Percentiles rank a stretch among this genome's conserved stretches.
Conservation (phyloP, 2,329 filamentous ascomycete genomes). For the Talaromyces funiculosus region DNA sequence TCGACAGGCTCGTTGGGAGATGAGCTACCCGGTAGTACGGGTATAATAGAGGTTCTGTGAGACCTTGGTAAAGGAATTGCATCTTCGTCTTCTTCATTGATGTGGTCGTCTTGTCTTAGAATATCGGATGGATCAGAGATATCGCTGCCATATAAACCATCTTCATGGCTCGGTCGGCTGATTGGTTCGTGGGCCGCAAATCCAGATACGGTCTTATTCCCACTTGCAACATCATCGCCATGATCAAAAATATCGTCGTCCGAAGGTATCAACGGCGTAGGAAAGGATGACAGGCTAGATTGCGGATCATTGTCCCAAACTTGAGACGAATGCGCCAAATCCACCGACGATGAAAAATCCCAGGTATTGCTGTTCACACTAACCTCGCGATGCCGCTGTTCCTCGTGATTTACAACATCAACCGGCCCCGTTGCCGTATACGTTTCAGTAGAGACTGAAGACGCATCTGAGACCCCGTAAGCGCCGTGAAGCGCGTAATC, state of each 20-base stretch:
- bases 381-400: conserved; percentile 22
- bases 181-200: neutral
- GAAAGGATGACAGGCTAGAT: conserved; percentile 35
- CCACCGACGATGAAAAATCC: conserved; percentile 34
- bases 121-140: neutral
- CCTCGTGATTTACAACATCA: neutral
- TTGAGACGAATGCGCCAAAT: conserved; percentile 32
- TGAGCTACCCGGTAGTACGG: conserved; percentile 28
- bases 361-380: conserved; percentile 22
- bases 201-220: neutral
- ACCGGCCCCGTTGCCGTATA: conserved; percentile 25
- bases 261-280: conserved; percentile 19
- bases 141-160: neutral
- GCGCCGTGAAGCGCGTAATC: conserved; percentile 27
- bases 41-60: conserved; percentile 33
- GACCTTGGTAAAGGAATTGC: conserved; percentile 27
- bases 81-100: conserved; percentile 22
- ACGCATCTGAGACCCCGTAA: conserved; percentile 28
- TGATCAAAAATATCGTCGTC: conserved; percentile 9
- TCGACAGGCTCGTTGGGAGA: conserved; percentile 17
- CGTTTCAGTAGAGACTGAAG: conserved; percentile 24
- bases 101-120: conserved; percentile 1
- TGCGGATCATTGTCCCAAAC: conserved; percentile 35
- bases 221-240: neutral
- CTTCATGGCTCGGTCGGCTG: neutral